phyloP scores from a whole-genome alignment of 768 basidiomycete genomes.

The Termitomyces sp. region DNA sequence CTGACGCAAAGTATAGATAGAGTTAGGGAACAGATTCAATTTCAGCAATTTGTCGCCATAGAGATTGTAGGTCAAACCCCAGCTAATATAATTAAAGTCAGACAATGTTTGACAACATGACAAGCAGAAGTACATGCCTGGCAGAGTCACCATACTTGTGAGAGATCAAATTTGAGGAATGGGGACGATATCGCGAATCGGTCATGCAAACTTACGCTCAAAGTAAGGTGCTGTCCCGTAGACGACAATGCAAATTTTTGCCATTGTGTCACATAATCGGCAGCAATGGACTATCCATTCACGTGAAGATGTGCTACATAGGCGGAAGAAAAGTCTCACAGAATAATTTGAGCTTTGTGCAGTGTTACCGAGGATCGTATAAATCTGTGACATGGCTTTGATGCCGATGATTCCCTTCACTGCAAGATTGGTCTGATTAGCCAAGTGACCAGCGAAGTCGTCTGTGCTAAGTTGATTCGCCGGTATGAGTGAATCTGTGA shows the following conservation, averaged over 20 bases:
- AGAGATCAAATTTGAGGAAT: neutral
- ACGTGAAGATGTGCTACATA: neutral
- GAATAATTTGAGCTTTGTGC: constrained; percentile 36
- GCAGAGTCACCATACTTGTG: constrained; percentile 45
- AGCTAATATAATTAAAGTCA: constrained; percentile 23
- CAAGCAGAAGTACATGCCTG: constrained; percentile 23
- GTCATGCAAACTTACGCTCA: constrained; percentile 29
- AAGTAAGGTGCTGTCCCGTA: constrained; percentile 48
- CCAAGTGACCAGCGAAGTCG: constrained; percentile 45
- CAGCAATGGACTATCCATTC: constrained; percentile 42
- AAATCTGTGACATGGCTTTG: constrained; percentile 57
- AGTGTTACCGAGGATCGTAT: constrained; percentile 33
- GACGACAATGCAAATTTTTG: constrained; percentile 46
- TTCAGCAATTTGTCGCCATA: constrained; percentile 55
- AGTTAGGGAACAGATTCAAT: constrained; percentile 46
- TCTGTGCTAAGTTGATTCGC: constrained; percentile 53
- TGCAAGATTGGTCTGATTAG: constrained; percentile 66
- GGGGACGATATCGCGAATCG: too few species aligned
- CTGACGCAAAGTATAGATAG: constrained; percentile 44
- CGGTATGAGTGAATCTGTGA: constrained; percentile 46
- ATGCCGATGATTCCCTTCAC: constrained; percentile 71
- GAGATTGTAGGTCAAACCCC: constrained; percentile 62
- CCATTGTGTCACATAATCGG: constrained; percentile 50
- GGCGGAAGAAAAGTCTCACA: constrained; percentile 16
- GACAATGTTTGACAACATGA: constrained; percentile 8